phyloP scores from a whole-genome alignment of 169 alveolate species.

The Toxoplasma gondii region DNA sequence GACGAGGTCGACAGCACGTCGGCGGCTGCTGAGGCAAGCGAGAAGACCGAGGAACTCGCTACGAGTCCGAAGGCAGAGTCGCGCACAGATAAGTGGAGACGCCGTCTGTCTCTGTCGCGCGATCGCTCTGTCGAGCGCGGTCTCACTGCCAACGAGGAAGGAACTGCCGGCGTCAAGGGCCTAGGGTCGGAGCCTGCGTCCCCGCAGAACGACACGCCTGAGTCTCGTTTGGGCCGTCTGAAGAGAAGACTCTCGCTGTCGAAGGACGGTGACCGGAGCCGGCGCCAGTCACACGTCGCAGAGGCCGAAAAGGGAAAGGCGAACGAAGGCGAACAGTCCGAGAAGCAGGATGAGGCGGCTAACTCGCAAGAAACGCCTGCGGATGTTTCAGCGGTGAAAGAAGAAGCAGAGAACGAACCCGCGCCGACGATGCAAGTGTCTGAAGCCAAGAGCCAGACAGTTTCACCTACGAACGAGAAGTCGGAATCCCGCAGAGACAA shows the following conservation, averaged over 20 bases:
- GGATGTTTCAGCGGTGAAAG: background rate
- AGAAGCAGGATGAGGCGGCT: background rate
- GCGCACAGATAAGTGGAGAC: background rate
- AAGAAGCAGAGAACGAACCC: background rate
- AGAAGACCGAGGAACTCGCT: background rate
- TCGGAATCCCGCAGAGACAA: background rate
- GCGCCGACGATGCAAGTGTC: background rate
- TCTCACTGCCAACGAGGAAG: background rate
- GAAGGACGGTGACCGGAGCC: background rate
- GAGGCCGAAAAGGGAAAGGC: background rate
- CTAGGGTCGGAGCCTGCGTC: background rate
- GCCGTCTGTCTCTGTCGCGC: slow-evolving; percentile 13
- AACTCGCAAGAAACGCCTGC: background rate
- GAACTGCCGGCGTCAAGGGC: background rate
- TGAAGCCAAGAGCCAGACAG: background rate
- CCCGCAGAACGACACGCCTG: background rate
- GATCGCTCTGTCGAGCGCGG: background rate
- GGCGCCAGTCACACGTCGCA: background rate
- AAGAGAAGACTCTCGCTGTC: slow-evolving; percentile 2
- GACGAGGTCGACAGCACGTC: background rate
- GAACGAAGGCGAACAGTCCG: background rate
- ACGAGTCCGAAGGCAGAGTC: background rate
- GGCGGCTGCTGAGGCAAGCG: background rate
- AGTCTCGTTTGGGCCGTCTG: background rate
- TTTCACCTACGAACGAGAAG: background rate